Conservation (phyloP, 176 grass and related monocot species). For the Ananas comosus region DNA sequence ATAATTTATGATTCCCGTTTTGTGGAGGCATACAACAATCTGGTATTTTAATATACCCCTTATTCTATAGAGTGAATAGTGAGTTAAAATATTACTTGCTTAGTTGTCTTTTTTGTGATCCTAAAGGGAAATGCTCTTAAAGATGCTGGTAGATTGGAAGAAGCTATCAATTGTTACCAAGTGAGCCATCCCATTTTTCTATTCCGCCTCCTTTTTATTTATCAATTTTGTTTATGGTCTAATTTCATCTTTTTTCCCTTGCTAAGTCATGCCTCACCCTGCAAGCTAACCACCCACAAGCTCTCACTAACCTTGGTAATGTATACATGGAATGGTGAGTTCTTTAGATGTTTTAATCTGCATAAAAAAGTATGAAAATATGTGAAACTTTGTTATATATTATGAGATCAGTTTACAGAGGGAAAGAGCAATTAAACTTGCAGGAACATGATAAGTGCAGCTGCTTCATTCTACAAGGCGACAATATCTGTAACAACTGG, state of each 20-base stretch:
- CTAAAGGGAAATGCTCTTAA: conserved; percentile 85
- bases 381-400: neutral
- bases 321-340: conserved; percentile 92
- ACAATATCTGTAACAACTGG: conserved; percentile 74
- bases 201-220: conserved; percentile 8
- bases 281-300: conserved; percentile 88
- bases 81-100: conserved; percentile 12
- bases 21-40: conserved; percentile 81
- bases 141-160: conserved; percentile 85
- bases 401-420: neutral
- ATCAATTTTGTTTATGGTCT: conserved; percentile 16
- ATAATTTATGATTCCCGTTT: conserved; percentile 61
- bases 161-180: conserved; percentile 76
- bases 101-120: conserved; percentile 9
- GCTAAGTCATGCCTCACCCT: conserved; percentile 66
- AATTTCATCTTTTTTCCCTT: conserved; percentile 14
- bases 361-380: neutral
- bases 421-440: conserved; percentile 17
- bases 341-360: conserved; percentile 16
- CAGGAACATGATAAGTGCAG: conserved; percentile 62
- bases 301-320: conserved; percentile 80
- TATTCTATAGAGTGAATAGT: neutral
- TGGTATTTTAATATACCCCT: conserved; percentile 32
- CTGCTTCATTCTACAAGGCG: conserved; percentile 81
- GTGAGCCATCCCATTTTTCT: conserved; percentile 32